Evolutionary conservation across 2,329 filamentous ascomycete genomes (phyloP).

Genomic region (Apiospora phragmitis): DNA sequence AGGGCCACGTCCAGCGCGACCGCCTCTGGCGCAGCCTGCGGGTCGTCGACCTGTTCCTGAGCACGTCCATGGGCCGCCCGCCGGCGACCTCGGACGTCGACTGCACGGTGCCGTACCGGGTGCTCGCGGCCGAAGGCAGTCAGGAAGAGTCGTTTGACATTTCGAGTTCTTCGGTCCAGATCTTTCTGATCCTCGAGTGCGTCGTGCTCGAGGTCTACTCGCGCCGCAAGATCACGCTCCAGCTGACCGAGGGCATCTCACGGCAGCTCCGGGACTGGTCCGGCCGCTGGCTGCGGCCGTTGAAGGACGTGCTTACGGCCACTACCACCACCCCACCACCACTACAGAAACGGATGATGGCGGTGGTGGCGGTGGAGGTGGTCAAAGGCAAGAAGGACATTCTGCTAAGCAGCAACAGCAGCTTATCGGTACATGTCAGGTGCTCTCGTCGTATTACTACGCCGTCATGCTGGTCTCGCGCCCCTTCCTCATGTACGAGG

Average conservation of each 20-base stretch:
- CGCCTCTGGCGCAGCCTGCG: slow-evolving; percentile 56
- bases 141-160: slow-evolving; percentile 43
- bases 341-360: slow-evolving; percentile 22
- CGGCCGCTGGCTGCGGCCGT: slow-evolving; percentile 44
- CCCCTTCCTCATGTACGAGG: slow-evolving; percentile 57
- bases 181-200: slow-evolving; percentile 50
- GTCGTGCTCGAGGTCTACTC: slow-evolving; percentile 56
- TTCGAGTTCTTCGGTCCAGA: slow-evolving; percentile 53
- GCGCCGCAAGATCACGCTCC: slow-evolving; percentile 51
- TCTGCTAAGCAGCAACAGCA: slow-evolving; percentile 17
- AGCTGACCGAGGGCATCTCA: slow-evolving; percentile 55
- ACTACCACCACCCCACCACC: slow-evolving; percentile 28
- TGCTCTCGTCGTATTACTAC: slow-evolving; percentile 55
- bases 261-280: slow-evolving; percentile 54
- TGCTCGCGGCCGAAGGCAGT: slow-evolving; percentile 27
- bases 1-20: slow-evolving; percentile 43
- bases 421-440: slow-evolving; percentile 49
- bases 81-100: slow-evolving; percentile 55
- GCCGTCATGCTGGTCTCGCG: slow-evolving; percentile 58
- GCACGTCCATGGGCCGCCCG: slow-evolving; percentile 54
- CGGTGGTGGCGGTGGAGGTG: not conserved
- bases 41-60: slow-evolving; percentile 52
- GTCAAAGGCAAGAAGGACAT: no score
- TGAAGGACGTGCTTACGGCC: slow-evolving; percentile 35
- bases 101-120: slow-evolving; percentile 51